phyloP scores from a whole-genome alignment of 2,329 filamentous ascomycete species.

The Didymella keratinophila region DNA sequence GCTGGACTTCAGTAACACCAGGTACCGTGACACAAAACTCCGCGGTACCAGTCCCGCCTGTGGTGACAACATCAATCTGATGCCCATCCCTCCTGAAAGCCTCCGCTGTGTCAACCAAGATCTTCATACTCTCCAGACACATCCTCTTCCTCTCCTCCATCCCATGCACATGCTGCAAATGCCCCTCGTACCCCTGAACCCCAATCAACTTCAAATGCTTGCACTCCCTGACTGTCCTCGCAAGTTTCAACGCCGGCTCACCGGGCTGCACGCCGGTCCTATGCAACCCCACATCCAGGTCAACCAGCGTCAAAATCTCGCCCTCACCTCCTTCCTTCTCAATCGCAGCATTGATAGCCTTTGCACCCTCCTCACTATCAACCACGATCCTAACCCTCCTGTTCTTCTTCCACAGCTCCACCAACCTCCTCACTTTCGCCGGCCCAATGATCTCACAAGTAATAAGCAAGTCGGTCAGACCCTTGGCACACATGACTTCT shows the following conservation, averaged over 20 bases:
- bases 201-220: conserved; percentile 57
- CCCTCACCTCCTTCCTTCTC: conserved; percentile 47
- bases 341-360: conserved; percentile 57
- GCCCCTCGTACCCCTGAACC: conserved; percentile 63
- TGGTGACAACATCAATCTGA: conserved; percentile 60
- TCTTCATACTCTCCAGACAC: conserved; percentile 58
- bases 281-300: conserved; percentile 61
- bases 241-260: conserved; percentile 53
- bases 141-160: conserved; percentile 52
- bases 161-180: conserved; percentile 61
- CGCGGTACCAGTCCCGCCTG: conserved; percentile 61
- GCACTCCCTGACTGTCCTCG: conserved; percentile 49
- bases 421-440: conserved; percentile 57
- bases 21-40: conserved; percentile 62
- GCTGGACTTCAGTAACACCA: conserved; percentile 63
- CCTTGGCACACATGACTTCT: conserved; percentile 50
- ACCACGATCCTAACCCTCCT: conserved; percentile 57
- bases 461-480: conserved; percentile 60
- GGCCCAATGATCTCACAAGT: conserved; percentile 61
- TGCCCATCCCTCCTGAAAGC: conserved; percentile 54
- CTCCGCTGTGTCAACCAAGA: conserved; percentile 55
- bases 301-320: conserved; percentile 55
- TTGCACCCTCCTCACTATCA: conserved; percentile 57
- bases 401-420: conserved; percentile 54
- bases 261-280: conserved; percentile 58